These are phyloP conservation scores for Lipomyces sp. DNA, from an alignment of 805 yeast species.

Conservation along the genomic window DNA sequence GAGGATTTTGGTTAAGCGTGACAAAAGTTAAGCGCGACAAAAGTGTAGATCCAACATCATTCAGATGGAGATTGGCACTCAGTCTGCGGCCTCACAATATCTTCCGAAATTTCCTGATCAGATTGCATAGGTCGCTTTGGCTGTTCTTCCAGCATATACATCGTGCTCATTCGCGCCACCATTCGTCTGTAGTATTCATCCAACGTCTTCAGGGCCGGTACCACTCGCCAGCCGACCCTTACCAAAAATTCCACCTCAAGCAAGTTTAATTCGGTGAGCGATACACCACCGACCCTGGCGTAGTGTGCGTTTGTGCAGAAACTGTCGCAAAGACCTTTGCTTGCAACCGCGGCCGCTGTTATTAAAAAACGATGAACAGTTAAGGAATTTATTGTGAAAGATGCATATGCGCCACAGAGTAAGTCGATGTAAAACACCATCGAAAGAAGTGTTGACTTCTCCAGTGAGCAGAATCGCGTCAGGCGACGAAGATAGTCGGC, in stretches of 20 bases:
- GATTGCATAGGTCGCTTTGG: background rate
- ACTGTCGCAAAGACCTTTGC: conserved; percentile 90
- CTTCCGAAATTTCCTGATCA: background rate
- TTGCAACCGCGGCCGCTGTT: conserved; percentile 88
- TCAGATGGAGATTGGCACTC: background rate
- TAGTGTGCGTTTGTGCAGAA: conserved; percentile 93
- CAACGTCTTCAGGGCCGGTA: conserved; percentile 53
- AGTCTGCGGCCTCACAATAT: background rate
- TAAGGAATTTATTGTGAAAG: conserved; percentile 82
- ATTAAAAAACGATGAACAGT: conserved; percentile 91
- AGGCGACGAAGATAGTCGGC: conserved; percentile 76
- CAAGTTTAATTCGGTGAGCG: conserved; percentile 77
- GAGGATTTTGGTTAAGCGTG: background rate
- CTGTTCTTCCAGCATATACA: conserved; percentile 35
- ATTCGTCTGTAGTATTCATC: conserved; percentile 46
- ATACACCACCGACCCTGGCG: conserved; percentile 95
- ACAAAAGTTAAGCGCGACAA: background rate
- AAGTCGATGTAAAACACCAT: conserved; percentile 91
- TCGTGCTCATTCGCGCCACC: conserved; percentile 41
- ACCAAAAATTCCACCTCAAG: conserved; percentile 85
- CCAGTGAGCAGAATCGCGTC: conserved; percentile 81
- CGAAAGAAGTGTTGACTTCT: conserved; percentile 78
- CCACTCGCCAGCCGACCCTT: conserved; percentile 76
- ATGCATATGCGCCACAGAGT: conserved; percentile 73
- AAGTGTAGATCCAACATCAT: no score